These are phyloP conservation scores for Aureobasidium sp. DNA, from an alignment of 2,329 filamentous ascomycete species.

Conservation along the genomic window DNA sequence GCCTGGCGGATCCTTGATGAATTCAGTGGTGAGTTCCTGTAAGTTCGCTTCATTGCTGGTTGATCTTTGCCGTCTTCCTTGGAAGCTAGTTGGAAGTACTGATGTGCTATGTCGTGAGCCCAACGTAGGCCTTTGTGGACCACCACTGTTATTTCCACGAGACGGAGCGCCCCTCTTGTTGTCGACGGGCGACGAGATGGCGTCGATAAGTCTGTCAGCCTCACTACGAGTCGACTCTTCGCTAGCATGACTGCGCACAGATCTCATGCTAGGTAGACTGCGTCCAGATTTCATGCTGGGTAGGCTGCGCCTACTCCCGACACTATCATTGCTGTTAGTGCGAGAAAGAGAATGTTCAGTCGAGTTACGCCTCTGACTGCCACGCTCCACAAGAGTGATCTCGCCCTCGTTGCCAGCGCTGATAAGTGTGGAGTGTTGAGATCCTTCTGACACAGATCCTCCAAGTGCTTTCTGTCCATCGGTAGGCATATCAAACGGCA, in stretches of 20 bases:
- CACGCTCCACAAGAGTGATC: slow-evolving; percentile 14
- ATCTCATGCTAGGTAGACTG: too few relatives aligned
- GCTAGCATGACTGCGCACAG: slow-evolving; percentile 39
- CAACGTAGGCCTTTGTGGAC: slow-evolving; percentile 27
- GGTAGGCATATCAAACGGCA: slow-evolving; percentile 77
- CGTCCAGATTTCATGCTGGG: slow-evolving; percentile 47
- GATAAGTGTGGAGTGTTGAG: slow-evolving; percentile 24
- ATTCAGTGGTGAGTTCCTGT: neutral
- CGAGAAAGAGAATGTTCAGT: slow-evolving; percentile 28
- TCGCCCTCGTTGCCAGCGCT: slow-evolving; percentile 30
- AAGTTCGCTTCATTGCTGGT: slow-evolving; percentile 26
- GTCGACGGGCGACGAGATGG: slow-evolving; percentile 66
- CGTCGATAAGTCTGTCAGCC: slow-evolving; percentile 76
- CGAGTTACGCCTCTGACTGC: slow-evolving; percentile 13
- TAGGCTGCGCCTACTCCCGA: slow-evolving; percentile 58
- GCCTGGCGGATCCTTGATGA: slow-evolving; percentile 34
- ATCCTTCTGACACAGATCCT: neutral
- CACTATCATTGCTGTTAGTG: slow-evolving; percentile 47
- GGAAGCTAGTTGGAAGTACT: slow-evolving; percentile 15
- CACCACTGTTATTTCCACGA: slow-evolving; percentile 26
- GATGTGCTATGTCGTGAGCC: slow-evolving; percentile 32
- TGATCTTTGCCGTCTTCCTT: slow-evolving; percentile 5
- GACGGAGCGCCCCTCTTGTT: slow-evolving; percentile 25
- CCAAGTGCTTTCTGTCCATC: slow-evolving; percentile 28
- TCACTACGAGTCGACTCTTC: slow-evolving; percentile 51